A percentile compares a stretch with the other conserved stretches of the same genome.
Evolutionary conservation across 306 rosid species (phyloP).

Genomic region (Quercus engelmannii): DNA sequence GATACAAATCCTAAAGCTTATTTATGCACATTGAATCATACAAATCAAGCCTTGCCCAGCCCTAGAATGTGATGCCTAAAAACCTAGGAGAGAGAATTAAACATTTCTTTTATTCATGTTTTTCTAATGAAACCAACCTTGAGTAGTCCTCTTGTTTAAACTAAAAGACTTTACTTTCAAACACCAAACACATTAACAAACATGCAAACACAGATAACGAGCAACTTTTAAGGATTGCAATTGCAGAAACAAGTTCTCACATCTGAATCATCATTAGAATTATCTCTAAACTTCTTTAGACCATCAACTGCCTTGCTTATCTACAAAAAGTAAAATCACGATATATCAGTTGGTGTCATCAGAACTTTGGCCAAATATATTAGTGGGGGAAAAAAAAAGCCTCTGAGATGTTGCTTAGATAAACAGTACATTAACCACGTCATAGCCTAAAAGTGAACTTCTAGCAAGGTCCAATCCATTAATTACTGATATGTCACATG

Average conservation of each 20-base stretch:
- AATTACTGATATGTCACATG: not conserved
- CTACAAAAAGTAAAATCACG: constrained; percentile 15
- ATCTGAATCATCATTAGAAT: constrained; percentile 60
- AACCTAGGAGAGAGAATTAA: too few relatives aligned
- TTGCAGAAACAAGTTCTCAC: constrained; percentile 32
- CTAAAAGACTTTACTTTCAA: not conserved
- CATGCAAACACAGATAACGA: constrained; percentile 2
- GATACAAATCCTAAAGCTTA: too few relatives aligned
- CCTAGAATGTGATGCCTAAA: too few relatives aligned
- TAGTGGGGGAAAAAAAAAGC: not conserved
- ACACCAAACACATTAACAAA: not conserved
- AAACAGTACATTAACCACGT: not conserved
- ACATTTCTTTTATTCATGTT: not conserved
- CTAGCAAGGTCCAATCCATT: not conserved
- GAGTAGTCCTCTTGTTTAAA: not conserved
- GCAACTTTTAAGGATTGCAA: constrained; percentile 11
- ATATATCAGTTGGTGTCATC: too few relatives aligned
- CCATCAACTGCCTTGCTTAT: constrained; percentile 53
- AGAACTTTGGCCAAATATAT: too few relatives aligned
- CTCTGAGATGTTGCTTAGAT: not conserved
- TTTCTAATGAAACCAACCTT: not conserved
- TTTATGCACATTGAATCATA: not conserved
- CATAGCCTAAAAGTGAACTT: not conserved
- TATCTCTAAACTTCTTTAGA: constrained; percentile 50
- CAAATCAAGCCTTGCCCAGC: not conserved